phyloP scores from a whole-genome alignment of 225 moss, liverwort and hornwort genomes.

The Pseudisothecium myosuroides region DNA sequence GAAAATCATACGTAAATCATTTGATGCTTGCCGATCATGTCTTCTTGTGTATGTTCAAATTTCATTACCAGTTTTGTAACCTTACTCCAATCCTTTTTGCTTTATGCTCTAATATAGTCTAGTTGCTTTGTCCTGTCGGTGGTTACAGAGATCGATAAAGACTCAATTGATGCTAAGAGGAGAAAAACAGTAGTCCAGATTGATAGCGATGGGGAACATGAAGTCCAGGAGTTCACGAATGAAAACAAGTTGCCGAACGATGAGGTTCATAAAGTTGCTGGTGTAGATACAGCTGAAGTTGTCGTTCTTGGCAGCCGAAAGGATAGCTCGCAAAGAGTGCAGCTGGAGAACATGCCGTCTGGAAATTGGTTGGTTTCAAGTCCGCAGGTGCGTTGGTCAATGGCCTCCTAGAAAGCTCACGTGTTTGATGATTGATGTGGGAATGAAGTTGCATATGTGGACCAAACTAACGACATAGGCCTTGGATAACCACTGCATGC shows the following conservation, averaged over 20 bases:
- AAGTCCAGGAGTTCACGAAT: conserved; percentile 46
- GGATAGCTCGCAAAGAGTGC: conserved; percentile 37
- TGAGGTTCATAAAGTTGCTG: background rate
- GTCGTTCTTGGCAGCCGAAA: conserved; percentile 44
- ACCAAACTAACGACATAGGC: background rate
- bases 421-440: background rate
- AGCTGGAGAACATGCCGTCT: conserved; percentile 33
- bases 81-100: background rate
- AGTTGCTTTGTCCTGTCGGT: background rate
- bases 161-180: conserved; percentile 28
- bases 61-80: background rate
- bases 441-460: background rate
- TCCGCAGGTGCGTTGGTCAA: conserved; percentile 21
- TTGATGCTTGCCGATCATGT: background rate
- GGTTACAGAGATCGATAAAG: conserved; percentile 24
- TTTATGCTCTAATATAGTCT: background rate
- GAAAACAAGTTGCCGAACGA: background rate
- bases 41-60: background rate
- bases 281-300: conserved; percentile 18
- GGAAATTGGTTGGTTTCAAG: conserved; percentile 14
- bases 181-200: conserved; percentile 62
- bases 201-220: conserved; percentile 85
- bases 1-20: background rate
- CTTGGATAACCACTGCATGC: background rate
- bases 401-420: background rate